phyloP scores from a whole-genome alignment of 306 rosid genomes.

The Arachis stenosperma region DNA sequence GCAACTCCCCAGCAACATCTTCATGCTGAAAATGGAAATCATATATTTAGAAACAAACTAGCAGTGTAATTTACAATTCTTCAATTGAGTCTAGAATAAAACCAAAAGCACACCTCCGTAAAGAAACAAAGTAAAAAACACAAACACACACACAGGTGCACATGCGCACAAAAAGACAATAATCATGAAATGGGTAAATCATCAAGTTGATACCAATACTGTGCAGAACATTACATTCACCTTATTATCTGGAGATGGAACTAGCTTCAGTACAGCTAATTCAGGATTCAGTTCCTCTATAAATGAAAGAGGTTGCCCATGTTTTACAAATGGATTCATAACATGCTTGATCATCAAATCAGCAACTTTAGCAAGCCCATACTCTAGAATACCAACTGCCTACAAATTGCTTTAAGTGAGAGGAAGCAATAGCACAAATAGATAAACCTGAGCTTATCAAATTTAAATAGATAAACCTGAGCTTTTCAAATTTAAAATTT shows the following conservation, averaged over 20 bases:
- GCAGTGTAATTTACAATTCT: constrained; percentile 36
- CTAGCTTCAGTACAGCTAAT: constrained; percentile 61
- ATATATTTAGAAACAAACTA: constrained; percentile 37
- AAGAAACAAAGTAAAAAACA: no score
- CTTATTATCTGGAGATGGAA: constrained; percentile 57
- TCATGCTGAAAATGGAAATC: constrained; percentile 57
- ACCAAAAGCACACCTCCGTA: constrained; percentile 4
- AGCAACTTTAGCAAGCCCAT: constrained; percentile 88
- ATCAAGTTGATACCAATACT: constrained; percentile 19
- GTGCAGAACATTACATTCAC: constrained; percentile 40
- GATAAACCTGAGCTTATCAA: constrained; percentile 5
- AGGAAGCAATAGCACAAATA: constrained; percentile 23
- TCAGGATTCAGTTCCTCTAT: constrained; percentile 58
- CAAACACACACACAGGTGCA: no score
- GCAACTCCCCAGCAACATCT: constrained; percentile 59
- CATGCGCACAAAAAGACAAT: no score
- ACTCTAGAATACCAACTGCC: constrained; percentile 85
- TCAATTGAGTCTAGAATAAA: constrained; percentile 3
- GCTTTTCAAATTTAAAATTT: constrained; percentile 7
- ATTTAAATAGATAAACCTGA: constrained; percentile 8
- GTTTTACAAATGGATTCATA: constrained; percentile 60
- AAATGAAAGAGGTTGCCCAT: constrained; percentile 56
- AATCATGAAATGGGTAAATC: not conserved
- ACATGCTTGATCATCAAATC: constrained; percentile 81
- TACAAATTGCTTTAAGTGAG: constrained; percentile 34